A percentile compares a stretch with the other conserved stretches of the same genome.
Conservation (phyloP, 2,329 filamentous ascomycete species). For the Intubia oerlemansii region DNA sequence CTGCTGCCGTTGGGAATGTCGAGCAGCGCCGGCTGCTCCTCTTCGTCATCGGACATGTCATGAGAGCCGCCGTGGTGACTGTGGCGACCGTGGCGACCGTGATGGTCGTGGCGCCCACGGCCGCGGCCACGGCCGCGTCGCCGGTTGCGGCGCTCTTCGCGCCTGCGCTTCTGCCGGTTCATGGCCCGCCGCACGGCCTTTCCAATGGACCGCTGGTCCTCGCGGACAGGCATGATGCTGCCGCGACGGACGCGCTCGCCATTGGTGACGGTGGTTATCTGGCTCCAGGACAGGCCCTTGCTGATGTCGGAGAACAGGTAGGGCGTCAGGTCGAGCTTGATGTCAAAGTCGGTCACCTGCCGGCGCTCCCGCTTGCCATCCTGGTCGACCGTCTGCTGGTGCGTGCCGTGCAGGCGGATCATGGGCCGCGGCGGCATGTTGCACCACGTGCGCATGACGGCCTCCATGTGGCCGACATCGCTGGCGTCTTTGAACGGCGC, state of each 20-base stretch:
- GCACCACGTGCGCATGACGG: conserved; percentile 14
- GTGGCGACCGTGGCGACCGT: no score
- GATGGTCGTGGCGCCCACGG: no score
- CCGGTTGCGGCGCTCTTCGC: neutral
- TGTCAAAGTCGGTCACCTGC: conserved; percentile 34
- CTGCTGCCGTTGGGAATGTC: no score
- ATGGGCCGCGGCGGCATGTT: conserved; percentile 28
- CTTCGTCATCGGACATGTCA: no score
- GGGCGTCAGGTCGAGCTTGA: conserved; percentile 35
- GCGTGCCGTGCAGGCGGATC: conserved; percentile 30
- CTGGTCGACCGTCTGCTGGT: conserved; percentile 22
- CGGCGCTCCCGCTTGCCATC: conserved; percentile 23
- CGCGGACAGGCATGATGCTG: conserved; percentile 30
- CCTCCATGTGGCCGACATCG: conserved; percentile 1
- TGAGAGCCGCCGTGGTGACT: no score
- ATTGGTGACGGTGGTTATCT: conserved; percentile 31
- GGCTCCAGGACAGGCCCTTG: conserved; percentile 18
- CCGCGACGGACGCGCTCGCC: conserved; percentile 43
- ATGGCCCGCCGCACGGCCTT: no score
- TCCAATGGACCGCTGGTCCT: no score
- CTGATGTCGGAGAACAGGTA: conserved; percentile 28
- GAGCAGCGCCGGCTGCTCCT: neutral
- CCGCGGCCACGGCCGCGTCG: no score
- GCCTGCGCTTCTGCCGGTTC: no score
- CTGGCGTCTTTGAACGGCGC: neutral